phyloP scores from a whole-genome alignment of 2,329 filamentous ascomycete species.

The Madurella fahalii region DNA sequence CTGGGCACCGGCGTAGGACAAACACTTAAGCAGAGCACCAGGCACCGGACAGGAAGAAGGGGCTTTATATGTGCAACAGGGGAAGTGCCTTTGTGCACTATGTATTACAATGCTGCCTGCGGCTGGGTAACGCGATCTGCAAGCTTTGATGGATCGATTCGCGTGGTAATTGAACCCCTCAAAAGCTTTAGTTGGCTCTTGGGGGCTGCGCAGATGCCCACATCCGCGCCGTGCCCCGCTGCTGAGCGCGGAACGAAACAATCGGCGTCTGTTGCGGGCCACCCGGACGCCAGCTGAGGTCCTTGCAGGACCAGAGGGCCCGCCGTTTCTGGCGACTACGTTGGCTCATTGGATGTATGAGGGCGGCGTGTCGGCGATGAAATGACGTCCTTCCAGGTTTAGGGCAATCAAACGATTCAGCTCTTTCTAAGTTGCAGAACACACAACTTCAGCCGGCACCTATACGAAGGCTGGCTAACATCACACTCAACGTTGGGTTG shows the following conservation, averaged over 20 bases:
- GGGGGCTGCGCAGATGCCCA: background rate
- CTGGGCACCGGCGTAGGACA: background rate
- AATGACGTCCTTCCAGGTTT: slow-evolving; percentile 10
- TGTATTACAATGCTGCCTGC: background rate
- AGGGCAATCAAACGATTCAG: slow-evolving; percentile 4
- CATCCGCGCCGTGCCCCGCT: slow-evolving; percentile 5
- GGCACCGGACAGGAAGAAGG: background rate
- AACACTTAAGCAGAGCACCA: background rate
- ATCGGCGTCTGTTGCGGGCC: background rate
- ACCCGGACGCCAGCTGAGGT: background rate
- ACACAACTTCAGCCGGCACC: background rate
- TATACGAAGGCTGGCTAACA: too few species aligned
- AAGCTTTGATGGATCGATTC: background rate
- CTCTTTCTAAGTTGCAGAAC: background rate
- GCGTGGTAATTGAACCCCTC: too few species aligned
- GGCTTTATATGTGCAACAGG: background rate
- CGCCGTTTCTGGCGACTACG: background rate
- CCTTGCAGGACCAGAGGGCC: background rate
- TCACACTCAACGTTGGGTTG: too few species aligned
- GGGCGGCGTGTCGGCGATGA: slow-evolving; percentile 5
- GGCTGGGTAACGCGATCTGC: background rate
- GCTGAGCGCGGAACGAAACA: background rate
- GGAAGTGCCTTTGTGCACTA: background rate
- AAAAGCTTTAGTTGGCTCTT: background rate
- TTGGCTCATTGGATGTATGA: slow-evolving; percentile 8